These are phyloP conservation scores for Pichia phayaonensis DNA, from an alignment of 805 yeast species.

Conservation along the genomic window DNA sequence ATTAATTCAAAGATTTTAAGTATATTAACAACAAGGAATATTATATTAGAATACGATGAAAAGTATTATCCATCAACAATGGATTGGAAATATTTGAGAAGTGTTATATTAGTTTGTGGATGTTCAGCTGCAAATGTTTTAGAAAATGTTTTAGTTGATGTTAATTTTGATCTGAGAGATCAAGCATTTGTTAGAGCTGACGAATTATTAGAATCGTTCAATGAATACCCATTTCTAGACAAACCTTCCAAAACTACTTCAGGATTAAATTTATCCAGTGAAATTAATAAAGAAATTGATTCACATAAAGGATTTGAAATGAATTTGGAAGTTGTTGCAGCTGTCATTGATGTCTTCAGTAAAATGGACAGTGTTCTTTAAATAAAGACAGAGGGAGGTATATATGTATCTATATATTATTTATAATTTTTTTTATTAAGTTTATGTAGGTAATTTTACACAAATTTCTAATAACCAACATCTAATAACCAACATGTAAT, in stretches of 20 bases:
- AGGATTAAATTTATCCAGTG: conserved; percentile 58
- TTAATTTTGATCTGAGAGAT: conserved; percentile 84
- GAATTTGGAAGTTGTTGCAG: conserved; percentile 84
- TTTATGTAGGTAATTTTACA: not conserved
- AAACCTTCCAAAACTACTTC: conserved; percentile 56
- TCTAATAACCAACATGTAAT: not conserved
- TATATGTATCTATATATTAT: not conserved
- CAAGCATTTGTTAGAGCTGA: conserved; percentile 92
- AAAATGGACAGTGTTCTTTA: conserved; percentile 85
- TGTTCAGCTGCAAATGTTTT: conserved; percentile 94
- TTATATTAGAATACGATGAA: conserved; percentile 44
- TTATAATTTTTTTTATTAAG: not conserved
- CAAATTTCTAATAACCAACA: not conserved
- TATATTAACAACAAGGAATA: conserved; percentile 64
- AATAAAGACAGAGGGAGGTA: conserved; percentile 1
- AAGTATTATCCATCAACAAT: conserved; percentile 64
- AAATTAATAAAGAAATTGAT: conserved; percentile 44
- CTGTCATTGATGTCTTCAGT: conserved; percentile 82
- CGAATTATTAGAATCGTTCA: conserved; percentile 71
- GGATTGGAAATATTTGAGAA: conserved; percentile 63
- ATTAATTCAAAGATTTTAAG: conserved; percentile 65
- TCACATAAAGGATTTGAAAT: conserved; percentile 45
- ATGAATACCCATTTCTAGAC: conserved; percentile 72
- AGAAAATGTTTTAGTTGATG: conserved; percentile 72
- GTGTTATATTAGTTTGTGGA: conserved; percentile 77